Conservation (phyloP, 2,329 filamentous ascomycete species). For the Fusarium sp. region DNA sequence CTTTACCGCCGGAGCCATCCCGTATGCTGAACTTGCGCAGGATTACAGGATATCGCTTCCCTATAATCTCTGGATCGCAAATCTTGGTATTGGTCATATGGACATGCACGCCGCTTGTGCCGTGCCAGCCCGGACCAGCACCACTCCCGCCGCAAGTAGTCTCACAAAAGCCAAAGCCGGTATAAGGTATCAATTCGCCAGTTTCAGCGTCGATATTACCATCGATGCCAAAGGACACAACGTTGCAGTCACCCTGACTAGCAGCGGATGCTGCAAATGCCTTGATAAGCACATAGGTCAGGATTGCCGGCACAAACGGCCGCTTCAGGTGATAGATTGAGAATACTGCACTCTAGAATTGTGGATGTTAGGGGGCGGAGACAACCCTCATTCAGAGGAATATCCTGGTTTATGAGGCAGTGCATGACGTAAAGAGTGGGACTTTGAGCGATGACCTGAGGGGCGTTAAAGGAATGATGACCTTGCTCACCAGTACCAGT, state of each 20-base stretch:
- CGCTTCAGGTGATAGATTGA: constrained; percentile 77
- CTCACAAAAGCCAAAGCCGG: too few relatives aligned
- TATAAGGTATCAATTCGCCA: background rate
- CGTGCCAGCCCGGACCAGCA: background rate
- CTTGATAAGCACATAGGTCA: constrained; percentile 60
- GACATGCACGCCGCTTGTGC: background rate
- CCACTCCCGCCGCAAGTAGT: too few relatives aligned
- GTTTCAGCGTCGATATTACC: background rate
- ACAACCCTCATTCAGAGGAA: constrained; percentile 84
- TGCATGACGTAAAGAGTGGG: constrained; percentile 86
- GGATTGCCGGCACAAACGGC: constrained; percentile 86
- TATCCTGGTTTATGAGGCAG: constrained; percentile 81
- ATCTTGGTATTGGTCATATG: background rate
- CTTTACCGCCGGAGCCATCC: background rate
- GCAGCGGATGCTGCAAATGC: constrained; percentile 82
- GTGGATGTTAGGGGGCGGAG: constrained; percentile 76
- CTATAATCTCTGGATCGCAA: background rate
- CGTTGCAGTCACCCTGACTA: constrained; percentile 44
- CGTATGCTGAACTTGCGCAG: background rate
- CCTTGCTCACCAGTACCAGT: constrained; percentile 81
- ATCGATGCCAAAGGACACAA: background rate
- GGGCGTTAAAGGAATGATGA: constrained; percentile 70
- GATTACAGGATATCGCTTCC: background rate
- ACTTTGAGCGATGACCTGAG: constrained; percentile 80
- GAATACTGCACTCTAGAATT: constrained; percentile 75